Base-by-base conservation (phyloP, 2,329 filamentous ascomycete genomes). In the Pseudogymnoascus sp. region DNA sequence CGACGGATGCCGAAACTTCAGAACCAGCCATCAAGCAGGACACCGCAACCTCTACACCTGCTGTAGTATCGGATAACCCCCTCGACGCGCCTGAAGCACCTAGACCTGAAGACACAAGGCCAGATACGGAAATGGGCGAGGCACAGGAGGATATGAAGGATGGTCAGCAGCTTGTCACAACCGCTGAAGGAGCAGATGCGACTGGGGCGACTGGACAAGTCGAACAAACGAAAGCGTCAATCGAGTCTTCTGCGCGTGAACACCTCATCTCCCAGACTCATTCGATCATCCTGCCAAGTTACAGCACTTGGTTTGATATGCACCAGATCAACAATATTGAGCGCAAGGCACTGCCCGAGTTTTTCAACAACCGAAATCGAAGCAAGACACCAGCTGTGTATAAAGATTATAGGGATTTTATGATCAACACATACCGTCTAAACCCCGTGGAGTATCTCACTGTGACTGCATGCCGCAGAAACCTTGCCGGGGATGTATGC, bases 291-390 rank as follows among this genome's bases (percentile, higher is more conserved):
- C 85, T 99, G 21, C 94, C 94, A 21, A 97, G 93, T 74, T 99
- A 99, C 77, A 95, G 92, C 73, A 94, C 90, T 12, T 99, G 94
- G 94, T 99, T 99, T 74, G 94, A 99, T 76, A 97, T 99, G 93
- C 90, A 92, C 74, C 82, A 84, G 59, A 89, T 99, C 72, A 90
- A 97, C 75, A 85, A 86, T 65, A 89, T 97, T 69, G 94, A 99
- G 79, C 90, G 89, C 73, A 99, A 97, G 76, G 92, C 92, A 6
- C 82, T 99, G 68, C 92, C 93, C 19, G 94, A 99, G 74, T 99
- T 97, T 78, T 99, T 99, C 84, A 99, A 99, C 79, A 93, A 87
- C 75, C 86, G 94, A 64, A 99, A 99, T 77, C 89, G 94, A 71
- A 97, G 94, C 85, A 99, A 99, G 79, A 99, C 94, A 0, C 89